These are phyloP conservation scores for Hyphopichia fennica DNA, from an alignment of 1,139 yeast genomes.

Conservation along the genomic window DNA sequence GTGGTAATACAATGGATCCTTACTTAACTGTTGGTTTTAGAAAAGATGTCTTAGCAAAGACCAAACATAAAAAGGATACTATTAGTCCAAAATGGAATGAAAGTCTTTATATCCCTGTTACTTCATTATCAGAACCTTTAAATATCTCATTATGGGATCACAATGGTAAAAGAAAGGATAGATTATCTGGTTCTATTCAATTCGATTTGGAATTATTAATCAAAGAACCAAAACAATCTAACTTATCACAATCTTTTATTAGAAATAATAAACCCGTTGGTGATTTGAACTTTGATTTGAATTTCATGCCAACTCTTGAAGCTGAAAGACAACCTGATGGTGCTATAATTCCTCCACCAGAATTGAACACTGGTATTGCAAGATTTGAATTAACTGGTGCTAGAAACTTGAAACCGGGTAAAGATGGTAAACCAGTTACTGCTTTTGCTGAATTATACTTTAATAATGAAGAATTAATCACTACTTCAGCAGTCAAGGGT, in stretches of 20 bases:
- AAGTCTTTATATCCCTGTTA: slow-evolving; percentile 66
- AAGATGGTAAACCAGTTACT: slow-evolving; percentile 48
- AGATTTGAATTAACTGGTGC: slow-evolving; percentile 56
- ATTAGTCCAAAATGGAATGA: slow-evolving; percentile 82
- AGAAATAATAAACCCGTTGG: slow-evolving; percentile 86
- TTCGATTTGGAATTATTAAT: slow-evolving; percentile 70
- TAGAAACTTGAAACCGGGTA: slow-evolving; percentile 43
- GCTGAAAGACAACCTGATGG: slow-evolving; percentile 81
- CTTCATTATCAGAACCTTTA: slow-evolving; percentile 78
- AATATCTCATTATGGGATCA: slow-evolving; percentile 68
- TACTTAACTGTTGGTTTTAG: slow-evolving; percentile 72
- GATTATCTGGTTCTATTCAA: slow-evolving; percentile 73
- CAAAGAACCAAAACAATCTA: slow-evolving; percentile 52
- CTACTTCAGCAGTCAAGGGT: slow-evolving; percentile 60
- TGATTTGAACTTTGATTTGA: slow-evolving; percentile 63
- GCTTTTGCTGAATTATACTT: slow-evolving; percentile 70
- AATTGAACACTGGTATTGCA: slow-evolving; percentile 88
- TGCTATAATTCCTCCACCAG: slow-evolving; percentile 83
- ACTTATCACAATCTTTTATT: slow-evolving; percentile 57
- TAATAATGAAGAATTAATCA: slow-evolving; percentile 57
- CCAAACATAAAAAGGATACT: slow-evolving; percentile 66
- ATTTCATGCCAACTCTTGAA: slow-evolving; percentile 78
- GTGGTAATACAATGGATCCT: slow-evolving; percentile 86
- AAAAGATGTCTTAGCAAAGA: slow-evolving; percentile 59
- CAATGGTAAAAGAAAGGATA: slow-evolving; percentile 79